Conservation (phyloP, 2,329 filamentous ascomycete genomes). For the Magnaporthiopsis poae region DNA sequence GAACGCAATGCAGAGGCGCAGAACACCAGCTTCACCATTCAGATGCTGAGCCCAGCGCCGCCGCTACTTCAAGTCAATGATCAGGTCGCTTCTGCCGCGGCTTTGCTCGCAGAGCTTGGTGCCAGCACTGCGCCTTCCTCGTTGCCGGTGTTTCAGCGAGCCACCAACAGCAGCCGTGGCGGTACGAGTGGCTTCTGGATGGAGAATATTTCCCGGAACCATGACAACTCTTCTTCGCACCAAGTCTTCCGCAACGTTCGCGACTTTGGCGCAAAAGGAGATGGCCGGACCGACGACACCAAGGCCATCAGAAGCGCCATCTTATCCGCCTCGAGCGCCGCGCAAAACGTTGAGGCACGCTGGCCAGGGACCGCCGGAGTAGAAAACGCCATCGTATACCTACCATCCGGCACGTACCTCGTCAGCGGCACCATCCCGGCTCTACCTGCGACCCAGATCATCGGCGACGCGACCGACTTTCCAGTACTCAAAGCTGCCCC, state of each 20-base stretch:
- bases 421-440: constrained; percentile 8
- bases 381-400: constrained; percentile 10
- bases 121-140: not conserved
- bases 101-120: constrained; percentile 3
- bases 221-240: not conserved
- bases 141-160: not conserved
- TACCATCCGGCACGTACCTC: constrained; percentile 9
- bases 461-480: constrained; percentile 8
- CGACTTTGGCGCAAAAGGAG: constrained; percentile 11
- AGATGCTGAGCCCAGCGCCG: not conserved
- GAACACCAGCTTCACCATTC: not conserved
- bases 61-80: not conserved
- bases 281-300: constrained; percentile 12
- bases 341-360: not conserved
- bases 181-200: constrained; percentile 5
- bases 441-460: constrained; percentile 8
- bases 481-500: constrained; percentile 20
- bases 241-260: constrained; percentile 7
- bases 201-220: constrained; percentile 3
- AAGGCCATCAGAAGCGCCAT: constrained; percentile 6
- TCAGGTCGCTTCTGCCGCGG: constrained; percentile 3
- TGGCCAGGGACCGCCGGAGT: not conserved
- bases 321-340: not conserved
- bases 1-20: not conserved
- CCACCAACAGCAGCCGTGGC: not conserved